phyloP scores from a whole-genome alignment of 1,139 yeast species.

The Trichomonascaceae sp. region DNA sequence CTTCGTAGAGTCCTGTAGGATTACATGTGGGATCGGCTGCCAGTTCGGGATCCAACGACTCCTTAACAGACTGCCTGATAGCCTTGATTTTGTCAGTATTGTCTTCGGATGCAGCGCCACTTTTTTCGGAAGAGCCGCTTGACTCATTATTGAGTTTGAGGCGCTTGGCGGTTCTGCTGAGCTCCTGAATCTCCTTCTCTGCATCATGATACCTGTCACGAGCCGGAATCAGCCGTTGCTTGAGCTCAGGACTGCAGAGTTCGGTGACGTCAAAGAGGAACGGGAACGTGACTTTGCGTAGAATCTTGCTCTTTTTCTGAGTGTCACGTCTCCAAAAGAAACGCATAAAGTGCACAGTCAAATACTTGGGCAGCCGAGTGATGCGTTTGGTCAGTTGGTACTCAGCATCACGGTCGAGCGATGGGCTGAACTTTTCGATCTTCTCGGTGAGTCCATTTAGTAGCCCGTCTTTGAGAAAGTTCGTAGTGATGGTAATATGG shows the following conservation, averaged over 20 bases:
- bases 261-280: constrained; percentile 72
- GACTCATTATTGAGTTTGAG: constrained; percentile 29
- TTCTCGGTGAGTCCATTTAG: constrained; percentile 61
- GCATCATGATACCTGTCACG: constrained; percentile 70
- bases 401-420: constrained; percentile 53
- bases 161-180: constrained; percentile 64
- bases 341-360: constrained; percentile 85
- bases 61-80: constrained; percentile 12
- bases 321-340: constrained; percentile 94
- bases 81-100: constrained; percentile 1
- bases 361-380: constrained; percentile 70
- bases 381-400: constrained; percentile 60
- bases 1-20: constrained; percentile 77
- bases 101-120: constrained; percentile 20
- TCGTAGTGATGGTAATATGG: constrained; percentile 76
- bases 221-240: constrained; percentile 48
- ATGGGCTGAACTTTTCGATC: constrained; percentile 64
- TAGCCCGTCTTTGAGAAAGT: constrained; percentile 80
- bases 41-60: constrained; percentile 22
- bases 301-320: constrained; percentile 78
- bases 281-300: constrained; percentile 90
- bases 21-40: constrained; percentile 49
- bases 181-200: constrained; percentile 63
- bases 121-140: constrained; percentile 1
- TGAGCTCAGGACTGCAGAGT: constrained; percentile 64